Base-by-base conservation (phyloP, 2,329 filamentous ascomycete genomes). In the Calonectria leucothoes region DNA sequence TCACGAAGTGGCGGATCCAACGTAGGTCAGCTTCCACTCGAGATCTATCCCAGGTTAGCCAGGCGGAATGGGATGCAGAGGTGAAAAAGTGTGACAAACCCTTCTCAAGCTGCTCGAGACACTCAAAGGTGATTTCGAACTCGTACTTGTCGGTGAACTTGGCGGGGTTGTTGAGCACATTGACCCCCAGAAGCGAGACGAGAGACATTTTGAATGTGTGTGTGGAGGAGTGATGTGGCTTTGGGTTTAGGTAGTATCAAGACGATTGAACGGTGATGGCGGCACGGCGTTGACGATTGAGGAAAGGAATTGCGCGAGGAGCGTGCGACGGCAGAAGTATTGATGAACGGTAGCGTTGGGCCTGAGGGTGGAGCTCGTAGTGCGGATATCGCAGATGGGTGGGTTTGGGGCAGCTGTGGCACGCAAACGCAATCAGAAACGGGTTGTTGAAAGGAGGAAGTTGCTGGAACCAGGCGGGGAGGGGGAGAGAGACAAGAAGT, bases 81-180 rank as follows among this genome's bases (percentile, higher is more conserved):
- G 17, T 55, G n/a, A 14, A 6, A 8, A 23, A 70, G 48, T 45
- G 23, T 33, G 51, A 76, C 85, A 37, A 85, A 96, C 95, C 96
- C 87, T 98, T 98, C 84, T 98, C 94, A 48, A 99, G 91, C 79
- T 94, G 92, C 88, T 99, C 97, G 29, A 98, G 92, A 82, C 97
- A 98, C 86, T 99, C 97, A 76, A 99, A 99, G 23, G 97, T 99
- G 84, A 99, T 98, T 87, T 99, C 96, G 80, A 99, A 98, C 85
- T 97, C 93, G 85, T 99, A 99, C 69, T 95, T 93, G 84, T 96
- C 94, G 81, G 92, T 94, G 87, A 99, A 98, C 80, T 94, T 92
- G 82, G 97, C 96, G 82, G 97, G 97, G 88, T 99, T 99, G 91
- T 99, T 98, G 84, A 95, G 90, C 80, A 99, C 94, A 86, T 97